Evolutionary conservation across 176 grass and related monocot genomes (phyloP).

Genomic region (Hordeum vulgare): MorexV3_pseudomolecules_assembly NC_058523.1:489899551-489900050

Average conservation of each 20-base stretch:
- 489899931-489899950: neutral
- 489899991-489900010: neutral
- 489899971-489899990: neutral
- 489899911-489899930: neutral
- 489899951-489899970: neutral
- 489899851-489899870: neutral
- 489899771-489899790: conserved; percentile 77
- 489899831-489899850: conserved; percentile 22
- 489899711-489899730: conserved; percentile 82
- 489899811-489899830: conserved; percentile 50
- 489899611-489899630: conserved; percentile 23
- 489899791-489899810: conserved; percentile 36
- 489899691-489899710: conserved; percentile 70
- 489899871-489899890: conserved; percentile 20
- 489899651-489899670: conserved; percentile 62
- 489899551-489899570: neutral
- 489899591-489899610: conserved; percentile 25
- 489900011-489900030: conserved; percentile 19
- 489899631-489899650: conserved; percentile 29
- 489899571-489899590: conserved; percentile 21
- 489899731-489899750: conserved; percentile 85
- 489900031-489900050: neutral
- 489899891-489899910: neutral
- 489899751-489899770: conserved; percentile 78
- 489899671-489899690: conserved; percentile 67